Percentiles rank a stretch among this genome's conserved stretches.
These are phyloP conservation scores for Gymnopus androsaceus DNA, from an alignment of 1,284 basidiomycete species.

Conservation along the genomic window DNA sequence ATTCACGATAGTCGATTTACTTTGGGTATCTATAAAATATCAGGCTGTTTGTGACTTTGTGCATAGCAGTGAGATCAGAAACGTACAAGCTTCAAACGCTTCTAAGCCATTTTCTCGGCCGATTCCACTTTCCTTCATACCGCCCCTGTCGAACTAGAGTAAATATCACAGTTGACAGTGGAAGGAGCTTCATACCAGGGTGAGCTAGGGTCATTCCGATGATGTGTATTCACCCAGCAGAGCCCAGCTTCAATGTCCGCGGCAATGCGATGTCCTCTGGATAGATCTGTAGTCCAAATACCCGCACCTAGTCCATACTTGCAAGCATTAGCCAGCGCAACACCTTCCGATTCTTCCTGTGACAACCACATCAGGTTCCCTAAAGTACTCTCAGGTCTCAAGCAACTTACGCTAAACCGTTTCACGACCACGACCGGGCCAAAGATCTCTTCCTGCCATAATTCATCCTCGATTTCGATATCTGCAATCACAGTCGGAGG, in stretches of 20 bases:
- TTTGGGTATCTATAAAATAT: constrained; percentile 64
- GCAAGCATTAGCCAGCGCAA: constrained; percentile 70
- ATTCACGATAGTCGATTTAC: constrained; percentile 77
- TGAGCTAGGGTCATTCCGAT: constrained; percentile 84
- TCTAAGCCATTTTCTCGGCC: constrained; percentile 82
- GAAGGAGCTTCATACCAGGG: constrained; percentile 68
- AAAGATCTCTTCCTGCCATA: constrained; percentile 84
- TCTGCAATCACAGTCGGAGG: constrained; percentile 73
- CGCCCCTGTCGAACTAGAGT: constrained; percentile 56
- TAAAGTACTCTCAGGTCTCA: background rate
- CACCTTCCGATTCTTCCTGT: constrained; percentile 65
- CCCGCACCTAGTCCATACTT: constrained; percentile 82
- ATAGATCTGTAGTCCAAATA: constrained; percentile 76
- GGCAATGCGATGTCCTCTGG: constrained; percentile 71
- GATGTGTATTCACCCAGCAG: constrained; percentile 86
- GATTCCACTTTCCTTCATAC: constrained; percentile 83
- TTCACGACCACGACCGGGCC: constrained; percentile 76
- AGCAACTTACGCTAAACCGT: constrained; percentile 55
- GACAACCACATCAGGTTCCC: background rate
- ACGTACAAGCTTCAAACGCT: constrained; percentile 74
- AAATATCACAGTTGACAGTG: background rate
- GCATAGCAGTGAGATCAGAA: background rate
- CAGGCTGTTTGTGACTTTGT: background rate
- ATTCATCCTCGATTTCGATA: constrained; percentile 55
- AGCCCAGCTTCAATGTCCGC: constrained; percentile 70